Percentiles rank a stretch among this genome's conserved stretches.
Evolutionary conservation across 305 asterid species (phyloP).

Genomic region (Salvia sclarea): DNA sequence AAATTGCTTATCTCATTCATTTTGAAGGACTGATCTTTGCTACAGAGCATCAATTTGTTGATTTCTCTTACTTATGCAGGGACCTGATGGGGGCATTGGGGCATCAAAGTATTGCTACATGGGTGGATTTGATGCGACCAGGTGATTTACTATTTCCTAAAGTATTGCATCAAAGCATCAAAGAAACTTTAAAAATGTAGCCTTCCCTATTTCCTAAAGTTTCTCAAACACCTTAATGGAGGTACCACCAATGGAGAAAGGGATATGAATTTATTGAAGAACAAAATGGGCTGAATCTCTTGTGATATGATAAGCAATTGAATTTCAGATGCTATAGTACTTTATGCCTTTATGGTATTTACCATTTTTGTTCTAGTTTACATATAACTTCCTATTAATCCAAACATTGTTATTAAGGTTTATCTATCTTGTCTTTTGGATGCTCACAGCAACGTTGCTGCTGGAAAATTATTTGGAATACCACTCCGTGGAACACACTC

Average conservation of each 20-base stretch:
- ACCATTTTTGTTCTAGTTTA: constrained; percentile 15
- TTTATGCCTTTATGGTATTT: constrained; percentile 6
- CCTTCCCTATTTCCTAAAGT: constrained; percentile 7
- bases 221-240: background rate
- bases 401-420: background rate
- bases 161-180: no score
- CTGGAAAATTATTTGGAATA: constrained; percentile 93
- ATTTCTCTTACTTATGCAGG: constrained; percentile 50
- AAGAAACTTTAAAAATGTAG: background rate
- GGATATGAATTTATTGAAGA: background rate
- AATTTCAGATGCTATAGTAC: constrained; percentile 10
- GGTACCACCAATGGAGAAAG: background rate
- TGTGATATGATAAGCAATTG: background rate
- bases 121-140: constrained; percentile 99
- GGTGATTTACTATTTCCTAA: constrained; percentile 61
- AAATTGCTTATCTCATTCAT: constrained; percentile 19
- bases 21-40: constrained; percentile 22
- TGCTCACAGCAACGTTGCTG: constrained; percentile 87
- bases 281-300: background rate
- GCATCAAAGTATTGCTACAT: constrained; percentile 95
- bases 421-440: constrained; percentile 27
- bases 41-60: constrained; percentile 17
- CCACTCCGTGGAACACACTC: constrained; percentile 99
- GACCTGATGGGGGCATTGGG: constrained; percentile 98
- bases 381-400: no score